Conservation (phyloP, 306 rosid genomes). For the Psophocarpus tetragonolobus region DNA sequence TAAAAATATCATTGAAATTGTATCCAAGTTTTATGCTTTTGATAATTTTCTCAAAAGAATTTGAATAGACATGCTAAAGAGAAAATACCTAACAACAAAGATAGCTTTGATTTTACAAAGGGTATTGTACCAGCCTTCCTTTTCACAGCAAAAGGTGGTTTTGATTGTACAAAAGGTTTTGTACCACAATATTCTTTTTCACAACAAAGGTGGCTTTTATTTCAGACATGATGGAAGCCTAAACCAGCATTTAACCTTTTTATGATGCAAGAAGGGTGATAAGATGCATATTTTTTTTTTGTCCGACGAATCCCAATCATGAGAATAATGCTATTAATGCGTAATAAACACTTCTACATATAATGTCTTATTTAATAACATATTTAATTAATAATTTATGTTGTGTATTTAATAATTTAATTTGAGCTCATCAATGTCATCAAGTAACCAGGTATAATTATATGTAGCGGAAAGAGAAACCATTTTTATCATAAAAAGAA, state of each 20-base stretch:
- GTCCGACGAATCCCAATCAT: background rate
- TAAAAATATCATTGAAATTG: background rate
- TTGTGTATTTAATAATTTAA: no score
- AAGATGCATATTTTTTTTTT: background rate
- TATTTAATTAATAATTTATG: background rate
- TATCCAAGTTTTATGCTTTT: background rate
- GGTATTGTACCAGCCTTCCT: background rate
- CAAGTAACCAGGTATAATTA: no score
- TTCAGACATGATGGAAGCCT: background rate
- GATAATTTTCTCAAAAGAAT: background rate
- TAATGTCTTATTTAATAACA: background rate
- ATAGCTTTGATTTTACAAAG: background rate
- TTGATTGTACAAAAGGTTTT: background rate
- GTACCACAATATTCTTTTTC: background rate
- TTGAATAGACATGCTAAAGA: background rate
- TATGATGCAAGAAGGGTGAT: background rate
- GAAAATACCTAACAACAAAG: background rate
- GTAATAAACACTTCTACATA: background rate
- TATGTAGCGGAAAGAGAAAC: no score
- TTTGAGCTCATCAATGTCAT: no score
- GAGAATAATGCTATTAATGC: background rate
- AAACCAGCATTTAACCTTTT: background rate
- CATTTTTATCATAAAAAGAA: no score
- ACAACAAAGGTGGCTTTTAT: background rate
- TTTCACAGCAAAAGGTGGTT: background rate